Conservation (phyloP, 1,139 yeast genomes). For the Suhomyces coccinellae region DNA sequence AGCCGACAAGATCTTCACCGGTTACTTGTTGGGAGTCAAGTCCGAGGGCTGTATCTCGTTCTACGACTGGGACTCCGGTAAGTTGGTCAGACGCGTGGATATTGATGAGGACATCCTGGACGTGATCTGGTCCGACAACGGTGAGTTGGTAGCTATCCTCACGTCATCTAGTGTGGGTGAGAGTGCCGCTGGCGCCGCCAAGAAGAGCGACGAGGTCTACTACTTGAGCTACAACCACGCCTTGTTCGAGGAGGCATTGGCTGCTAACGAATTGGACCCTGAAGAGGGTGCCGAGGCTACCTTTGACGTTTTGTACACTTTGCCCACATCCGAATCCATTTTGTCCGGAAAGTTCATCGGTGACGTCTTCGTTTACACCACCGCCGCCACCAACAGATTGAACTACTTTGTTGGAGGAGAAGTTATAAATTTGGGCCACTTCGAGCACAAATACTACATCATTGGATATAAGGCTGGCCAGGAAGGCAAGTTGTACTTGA, state of each 20-base stretch:
- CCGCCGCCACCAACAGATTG: slow-evolving; percentile 77
- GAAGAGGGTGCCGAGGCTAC: slow-evolving; percentile 88
- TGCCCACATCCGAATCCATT: slow-evolving; percentile 67
- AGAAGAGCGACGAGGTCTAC: slow-evolving; percentile 65
- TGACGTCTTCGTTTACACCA: slow-evolving; percentile 89
- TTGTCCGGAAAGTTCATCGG: slow-evolving; percentile 96
- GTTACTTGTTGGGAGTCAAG: slow-evolving; percentile 80
- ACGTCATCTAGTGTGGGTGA: slow-evolving; percentile 41
- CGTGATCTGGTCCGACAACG: slow-evolving; percentile 91
- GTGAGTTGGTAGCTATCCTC: slow-evolving; percentile 79
- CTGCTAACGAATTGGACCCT: slow-evolving; percentile 58
- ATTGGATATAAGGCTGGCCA: slow-evolving; percentile 82
- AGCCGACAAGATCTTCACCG: slow-evolving; percentile 83
- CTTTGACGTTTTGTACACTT: slow-evolving; percentile 81
- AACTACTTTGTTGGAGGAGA: slow-evolving; percentile 96
- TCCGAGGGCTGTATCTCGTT: slow-evolving; percentile 80
- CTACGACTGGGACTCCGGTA: slow-evolving; percentile 91
- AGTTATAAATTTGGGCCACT: slow-evolving; percentile 88
- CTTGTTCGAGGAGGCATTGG: slow-evolving; percentile 62
- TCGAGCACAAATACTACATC: slow-evolving; percentile 82
- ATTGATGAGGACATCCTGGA: slow-evolving; percentile 73
- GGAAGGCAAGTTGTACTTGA: slow-evolving; percentile 84
- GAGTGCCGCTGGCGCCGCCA: slow-evolving; percentile 23
- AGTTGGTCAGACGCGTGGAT: slow-evolving; percentile 78
- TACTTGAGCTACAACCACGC: slow-evolving; percentile 74